Percentiles rank a stretch among this genome's conserved stretches.
Conservation (phyloP, 345 rosid genomes). For the Capsella bursapastoris region DNA sequence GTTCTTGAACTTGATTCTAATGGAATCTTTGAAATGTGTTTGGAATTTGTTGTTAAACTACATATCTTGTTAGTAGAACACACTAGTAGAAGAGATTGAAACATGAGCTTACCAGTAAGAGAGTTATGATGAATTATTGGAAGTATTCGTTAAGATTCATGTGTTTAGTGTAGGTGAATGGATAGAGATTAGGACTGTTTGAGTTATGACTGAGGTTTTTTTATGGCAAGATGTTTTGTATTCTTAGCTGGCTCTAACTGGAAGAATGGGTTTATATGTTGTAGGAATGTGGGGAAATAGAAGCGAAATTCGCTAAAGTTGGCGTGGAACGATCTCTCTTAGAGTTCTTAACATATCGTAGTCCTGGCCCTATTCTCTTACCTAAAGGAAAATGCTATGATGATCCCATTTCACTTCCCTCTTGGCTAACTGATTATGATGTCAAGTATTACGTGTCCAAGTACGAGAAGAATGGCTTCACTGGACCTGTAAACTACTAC, state of each 20-base stretch:
- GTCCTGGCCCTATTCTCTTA: slow-evolving; percentile 59
- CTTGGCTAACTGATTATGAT: slow-evolving; percentile 73
- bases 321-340: slow-evolving; percentile 56
- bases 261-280: slow-evolving; percentile 8
- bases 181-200: slow-evolving; percentile 6
- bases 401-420: slow-evolving; percentile 51
- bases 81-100: neutral
- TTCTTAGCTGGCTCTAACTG: neutral
- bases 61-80: neutral
- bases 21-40: neutral
- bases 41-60: neutral
- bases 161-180: slow-evolving; percentile 16
- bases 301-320: slow-evolving; percentile 55
- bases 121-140: neutral
- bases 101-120: no score
- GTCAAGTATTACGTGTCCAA: slow-evolving; percentile 54
- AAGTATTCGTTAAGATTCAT: neutral
- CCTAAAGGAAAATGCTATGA: slow-evolving; percentile 64
- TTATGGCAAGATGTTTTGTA: neutral
- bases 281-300: slow-evolving; percentile 73
- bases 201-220: neutral
- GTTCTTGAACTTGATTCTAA: no score
- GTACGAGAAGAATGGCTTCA: slow-evolving; percentile 72
- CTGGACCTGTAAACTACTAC: slow-evolving; percentile 82
- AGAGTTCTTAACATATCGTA: slow-evolving; percentile 53